Base-by-base conservation (phyloP, 805 yeast species). In the Lipomyces japonicus region DNA sequence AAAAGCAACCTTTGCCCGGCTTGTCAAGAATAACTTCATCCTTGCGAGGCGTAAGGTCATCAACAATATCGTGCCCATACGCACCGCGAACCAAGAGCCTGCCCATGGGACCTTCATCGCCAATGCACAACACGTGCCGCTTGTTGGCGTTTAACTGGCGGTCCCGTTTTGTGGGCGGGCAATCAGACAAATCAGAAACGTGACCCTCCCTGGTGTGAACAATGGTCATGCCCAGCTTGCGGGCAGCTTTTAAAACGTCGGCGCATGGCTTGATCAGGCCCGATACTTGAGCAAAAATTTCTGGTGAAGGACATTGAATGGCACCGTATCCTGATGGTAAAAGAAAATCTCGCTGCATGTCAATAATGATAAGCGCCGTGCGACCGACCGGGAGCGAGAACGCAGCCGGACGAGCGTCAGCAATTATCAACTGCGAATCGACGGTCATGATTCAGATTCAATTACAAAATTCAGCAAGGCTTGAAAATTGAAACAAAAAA, bases 201-300 rank as follows among this genome's bases (percentile, higher is more conserved):
- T 66, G 69, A 3, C 69, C 69, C 36, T 66, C 69, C 14, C 69
- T 55, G 1, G 69, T 66, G 45, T 66, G 69, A 18, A 66, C 63
- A 9, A 66, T 59, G 4, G 62, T 57, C 39, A 65, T 45, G 10
- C 68, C 68, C 10, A 59, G 58, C 30, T 44, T 47, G 40, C 69
- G 54, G 9, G 68, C 65, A 2, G 64, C 62, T 2, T 50, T 51
- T 22, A 66, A 58, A 2, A 56, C 57, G 18, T 48, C 49, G 10
- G 52, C 47, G 34, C 64, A 53, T 2, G 67, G 64, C 21, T 23
- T 30, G 38, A 59, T 59, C 9, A 61, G 44, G n/a, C 42, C 43
- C 3, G 63, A 48, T n/a, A 61, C 64, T 26, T 56, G 59, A 6
- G 61, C 65, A 34, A 65, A 61, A 21, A 53, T 51, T 43, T 62